Base-by-base conservation (phyloP, 2,329 filamentous ascomycete genomes). In the Zymoseptoria ardabiliae region DNA sequence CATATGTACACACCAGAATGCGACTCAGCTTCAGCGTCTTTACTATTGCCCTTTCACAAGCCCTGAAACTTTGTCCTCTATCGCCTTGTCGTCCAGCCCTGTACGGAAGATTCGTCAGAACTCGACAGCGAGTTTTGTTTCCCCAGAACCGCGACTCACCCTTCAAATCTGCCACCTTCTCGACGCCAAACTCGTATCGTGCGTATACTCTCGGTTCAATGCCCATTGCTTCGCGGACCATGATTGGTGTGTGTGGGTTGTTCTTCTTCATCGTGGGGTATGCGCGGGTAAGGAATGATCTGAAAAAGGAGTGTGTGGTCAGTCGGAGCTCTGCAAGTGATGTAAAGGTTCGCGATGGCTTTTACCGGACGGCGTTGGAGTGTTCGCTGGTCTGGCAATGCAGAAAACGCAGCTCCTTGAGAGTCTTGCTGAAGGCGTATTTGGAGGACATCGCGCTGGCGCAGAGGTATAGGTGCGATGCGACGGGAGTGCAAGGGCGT, bases 181-280 rank as follows among this genome's bases (percentile, higher is more conserved):
- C 87, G 73, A 83, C 82, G 67, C 87, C 87, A 63, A 85, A 82
- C 59, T 85, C 93, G 74, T 95, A 99, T 86, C 94, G 84, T 68
- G 93, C 92, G 77, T 88, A 97, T 65, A 99, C 85, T 76, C 85
- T 88, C 65, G 94, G 93, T 74, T 89, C 80, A 57, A 90, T 90
- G 71, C 90, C 91, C 68, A 85, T 80, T 56, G 93, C 94, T 81
- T 97, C 94, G 73, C 94, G 90, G 72, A 99, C 86, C 81, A 99
- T 81, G 77, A 99, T 97, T 57, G 94, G 94, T 54, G 84, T 92
- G 76, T 89, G 81, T 59, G 94, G 94, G 81, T 99, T 99, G 83
- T 93, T 90, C 82, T 96, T 95, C 86, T 99, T 99, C 93, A 99
- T 97, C 61, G 90, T 94, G 53, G 94, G 94, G 77, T 99, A 99